These are phyloP conservation scores for Eragrostis nindensis DNA, from an alignment of 176 grass and related monocot species.

Conservation along the genomic window DNA sequence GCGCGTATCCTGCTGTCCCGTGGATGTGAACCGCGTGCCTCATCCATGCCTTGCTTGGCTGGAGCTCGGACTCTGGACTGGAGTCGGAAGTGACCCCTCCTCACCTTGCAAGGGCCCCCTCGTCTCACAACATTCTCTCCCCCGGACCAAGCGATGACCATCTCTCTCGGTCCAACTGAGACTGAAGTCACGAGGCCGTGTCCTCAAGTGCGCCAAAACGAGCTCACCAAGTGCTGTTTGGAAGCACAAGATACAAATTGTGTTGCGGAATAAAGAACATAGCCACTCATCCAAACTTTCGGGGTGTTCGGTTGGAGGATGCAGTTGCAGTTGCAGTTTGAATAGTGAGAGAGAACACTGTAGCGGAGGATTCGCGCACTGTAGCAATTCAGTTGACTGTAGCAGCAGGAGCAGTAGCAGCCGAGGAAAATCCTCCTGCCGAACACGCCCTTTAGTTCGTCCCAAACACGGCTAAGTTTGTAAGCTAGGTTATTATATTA, in stretches of 20 bases:
- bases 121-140: background rate
- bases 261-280: background rate
- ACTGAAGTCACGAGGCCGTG: conserved; percentile 24
- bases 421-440: too few relatives aligned
- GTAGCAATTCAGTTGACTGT: too few relatives aligned
- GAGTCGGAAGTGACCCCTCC: background rate
- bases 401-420: too few relatives aligned
- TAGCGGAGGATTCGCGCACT: too few relatives aligned
- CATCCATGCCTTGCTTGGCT: background rate
- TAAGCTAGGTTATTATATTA: too few relatives aligned
- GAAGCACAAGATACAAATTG: background rate
- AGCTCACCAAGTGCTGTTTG: background rate
- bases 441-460: too few relatives aligned
- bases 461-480: too few relatives aligned
- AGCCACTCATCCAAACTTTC: background rate
- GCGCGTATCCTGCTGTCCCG: background rate
- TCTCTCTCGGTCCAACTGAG: background rate
- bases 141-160: background rate
- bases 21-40: background rate
- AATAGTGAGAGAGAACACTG: too few relatives aligned
- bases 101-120: background rate
- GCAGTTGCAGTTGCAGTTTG: too few relatives aligned
- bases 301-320: too few relatives aligned
- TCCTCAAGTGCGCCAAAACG: background rate
- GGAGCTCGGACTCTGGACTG: background rate